These are phyloP conservation scores for Xylaria sp. DNA, from an alignment of 2,329 filamentous ascomycete species.

Conservation along the genomic window DNA sequence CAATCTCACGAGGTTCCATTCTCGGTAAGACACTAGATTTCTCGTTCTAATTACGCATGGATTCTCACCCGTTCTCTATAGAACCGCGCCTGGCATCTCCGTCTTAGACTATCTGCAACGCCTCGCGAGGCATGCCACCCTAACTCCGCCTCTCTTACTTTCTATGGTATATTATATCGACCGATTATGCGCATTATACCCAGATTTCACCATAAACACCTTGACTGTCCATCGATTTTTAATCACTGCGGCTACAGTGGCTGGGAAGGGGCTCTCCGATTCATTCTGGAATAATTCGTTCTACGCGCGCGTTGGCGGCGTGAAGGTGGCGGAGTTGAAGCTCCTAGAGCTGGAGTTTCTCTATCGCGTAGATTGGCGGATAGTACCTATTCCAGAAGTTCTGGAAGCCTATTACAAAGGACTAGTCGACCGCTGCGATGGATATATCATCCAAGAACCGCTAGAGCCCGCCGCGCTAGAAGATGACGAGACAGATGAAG, in stretches of 20 bases:
- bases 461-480: constrained; percentile 41
- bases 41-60: neutral
- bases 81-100: constrained; percentile 85
- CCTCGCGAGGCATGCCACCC: constrained; percentile 90
- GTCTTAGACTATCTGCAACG: constrained; percentile 93
- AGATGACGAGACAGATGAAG: constrained; percentile 48
- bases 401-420: constrained; percentile 93
- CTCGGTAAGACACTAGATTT: constrained; percentile 66
- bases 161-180: constrained; percentile 99
- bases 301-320: constrained; percentile 92
- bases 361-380: constrained; percentile 93
- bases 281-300: constrained; percentile 99
- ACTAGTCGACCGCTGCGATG: constrained; percentile 74
- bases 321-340: constrained; percentile 88
- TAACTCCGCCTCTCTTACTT: constrained; percentile 91
- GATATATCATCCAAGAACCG: constrained; percentile 62
- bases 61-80: constrained; percentile 43
- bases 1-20: constrained; percentile 93
- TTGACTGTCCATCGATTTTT: constrained; percentile 97
- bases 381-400: constrained; percentile 93
- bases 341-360: constrained; percentile 93
- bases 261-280: constrained; percentile 94
- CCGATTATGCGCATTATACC: constrained; percentile 88
- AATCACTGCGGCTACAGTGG: constrained; percentile 94
- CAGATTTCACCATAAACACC: constrained; percentile 94